A percentile compares a stretch with the other conserved stretches of the same genome.
These are phyloP conservation scores for Quercus lobata DNA, from an alignment of 331 rosid species.

Conservation along the genomic window DNA sequence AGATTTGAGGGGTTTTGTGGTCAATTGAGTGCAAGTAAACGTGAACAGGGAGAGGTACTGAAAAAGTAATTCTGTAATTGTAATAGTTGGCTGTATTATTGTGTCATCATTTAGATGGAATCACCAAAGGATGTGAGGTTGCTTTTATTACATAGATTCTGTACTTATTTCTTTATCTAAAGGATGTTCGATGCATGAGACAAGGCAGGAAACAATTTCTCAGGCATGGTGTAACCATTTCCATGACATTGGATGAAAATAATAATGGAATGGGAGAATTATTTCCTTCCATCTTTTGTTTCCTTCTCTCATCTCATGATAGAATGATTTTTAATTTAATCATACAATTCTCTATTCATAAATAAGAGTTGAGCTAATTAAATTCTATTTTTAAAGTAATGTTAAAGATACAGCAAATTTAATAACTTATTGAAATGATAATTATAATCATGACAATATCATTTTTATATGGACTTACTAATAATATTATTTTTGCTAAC, in stretches of 20 bases:
- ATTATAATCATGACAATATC: not conserved
- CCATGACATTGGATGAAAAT: not conserved
- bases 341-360: not conserved
- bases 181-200: not conserved
- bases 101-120: conserved; percentile 3
- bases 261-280: not conserved
- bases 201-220: not conserved
- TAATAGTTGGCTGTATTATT: not conserved
- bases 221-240: not conserved
- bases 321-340: not conserved
- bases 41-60: not conserved
- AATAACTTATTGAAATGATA: too few relatives aligned
- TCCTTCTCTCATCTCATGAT: not conserved
- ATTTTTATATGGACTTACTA: too few relatives aligned
- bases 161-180: not conserved
- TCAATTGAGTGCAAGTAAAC: not conserved
- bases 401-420: too few relatives aligned
- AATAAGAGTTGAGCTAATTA: too few relatives aligned
- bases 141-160: not conserved
- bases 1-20: not conserved
- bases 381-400: too few relatives aligned
- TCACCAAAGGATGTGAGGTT: not conserved
- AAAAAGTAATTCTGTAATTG: not conserved
- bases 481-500: too few relatives aligned
- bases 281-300: not conserved